Evolutionary conservation across 805 yeast species (phyloP), one percentile per base, ranked within the genome.

Genomic region (Hemisphaericaspora nanyangensis): DNA sequence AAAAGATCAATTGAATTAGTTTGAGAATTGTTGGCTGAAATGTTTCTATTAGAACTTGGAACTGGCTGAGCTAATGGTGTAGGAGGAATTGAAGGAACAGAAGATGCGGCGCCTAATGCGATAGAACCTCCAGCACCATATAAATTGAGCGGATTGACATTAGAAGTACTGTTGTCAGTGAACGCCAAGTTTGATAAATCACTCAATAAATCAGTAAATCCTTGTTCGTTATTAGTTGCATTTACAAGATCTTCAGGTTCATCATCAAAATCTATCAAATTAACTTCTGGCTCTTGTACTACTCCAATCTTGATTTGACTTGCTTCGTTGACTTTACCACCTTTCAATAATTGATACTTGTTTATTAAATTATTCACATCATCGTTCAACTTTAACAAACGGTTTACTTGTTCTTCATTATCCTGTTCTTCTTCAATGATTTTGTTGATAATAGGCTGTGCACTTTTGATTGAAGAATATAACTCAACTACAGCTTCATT

Each of bases 391-490:
- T 68, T 70, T 37, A 86, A 68, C 38, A 93, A 64, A 43, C 78
- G 80, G 36, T 69, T 71, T 26, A 87, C 85, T 7, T 84, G 75
- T 24, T 68, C 75, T 31, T 68, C 79, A 53, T 81, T 85, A 17
- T 79, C 81, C 22, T 38, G 35, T 52, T 87, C 95, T 53, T 88
- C 95, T 52, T 79, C 83, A 44, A 87, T 79, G 50, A 93, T 84
- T 50, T 82, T 83, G 57, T 85, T 85, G 48, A 93, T 77, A 51
- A 85, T 88, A 29, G 97, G 96, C 55, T 82, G 89, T 22, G 96
- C 80, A 34, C 80, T 80, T 58, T 85, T 90, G 50, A 93, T 70
- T 2, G 95, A 72, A 32, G 80, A 72, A 52, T 80, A 85, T 40
- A 93, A 71, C 52, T 93, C 98, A 34, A 73, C 69, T 15, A 86